These are phyloP conservation scores for Saturnispora diversa DNA, from an alignment of 805 yeast species.

Conservation along the genomic window DNA sequence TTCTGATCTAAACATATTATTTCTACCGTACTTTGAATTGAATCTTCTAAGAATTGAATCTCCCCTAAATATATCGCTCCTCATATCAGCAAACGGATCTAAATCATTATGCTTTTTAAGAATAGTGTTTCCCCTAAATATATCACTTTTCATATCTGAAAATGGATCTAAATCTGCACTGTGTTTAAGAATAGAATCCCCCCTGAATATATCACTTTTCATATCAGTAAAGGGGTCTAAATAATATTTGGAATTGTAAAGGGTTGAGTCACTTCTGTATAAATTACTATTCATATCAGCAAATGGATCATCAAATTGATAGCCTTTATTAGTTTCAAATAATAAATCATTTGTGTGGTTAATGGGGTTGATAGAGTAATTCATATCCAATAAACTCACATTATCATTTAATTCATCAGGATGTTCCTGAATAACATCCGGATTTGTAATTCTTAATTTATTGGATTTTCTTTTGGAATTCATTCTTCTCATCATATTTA, in stretches of 20 bases:
- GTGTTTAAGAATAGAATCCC: neutral
- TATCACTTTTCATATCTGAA: neutral
- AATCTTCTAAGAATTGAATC: too few relatives aligned
- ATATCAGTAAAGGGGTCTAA: neutral
- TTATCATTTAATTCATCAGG: conserved; percentile 1
- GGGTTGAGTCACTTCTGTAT: conserved; percentile 1
- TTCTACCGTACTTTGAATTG: too few relatives aligned
- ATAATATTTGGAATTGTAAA: neutral
- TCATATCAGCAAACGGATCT: conserved; percentile 3
- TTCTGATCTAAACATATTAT: neutral
- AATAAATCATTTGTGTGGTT: neutral
- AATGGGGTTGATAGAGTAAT: neutral
- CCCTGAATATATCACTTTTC: neutral
- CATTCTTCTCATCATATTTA: conserved; percentile 8
- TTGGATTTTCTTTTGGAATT: conserved; percentile 53
- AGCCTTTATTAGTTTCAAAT: too few relatives aligned
- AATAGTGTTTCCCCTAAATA: neutral
- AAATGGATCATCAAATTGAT: conserved; percentile 7
- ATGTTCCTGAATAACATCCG: conserved; percentile 31
- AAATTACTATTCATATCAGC: neutral
- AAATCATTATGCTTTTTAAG: neutral
- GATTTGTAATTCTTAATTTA: conserved; percentile 52
- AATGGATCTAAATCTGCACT: neutral
- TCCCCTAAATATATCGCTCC: conserved; percentile 3
- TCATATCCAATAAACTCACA: conserved; percentile 4